phyloP scores from a whole-genome alignment of 176 grass and related monocot species.

The Chloris gayana region DNA sequence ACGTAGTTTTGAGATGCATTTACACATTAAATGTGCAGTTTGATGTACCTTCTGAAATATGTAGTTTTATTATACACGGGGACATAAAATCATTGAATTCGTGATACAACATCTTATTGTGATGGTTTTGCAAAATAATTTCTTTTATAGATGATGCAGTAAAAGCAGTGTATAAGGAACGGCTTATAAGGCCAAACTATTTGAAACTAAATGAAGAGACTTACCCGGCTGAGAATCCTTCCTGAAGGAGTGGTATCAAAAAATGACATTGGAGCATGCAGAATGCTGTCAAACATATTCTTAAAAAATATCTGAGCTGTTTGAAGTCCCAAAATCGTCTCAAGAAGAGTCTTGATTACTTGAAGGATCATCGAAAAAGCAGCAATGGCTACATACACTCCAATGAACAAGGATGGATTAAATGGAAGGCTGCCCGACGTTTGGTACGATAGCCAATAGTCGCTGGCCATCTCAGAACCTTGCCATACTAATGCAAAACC shows the following conservation, averaged over 20 bases:
- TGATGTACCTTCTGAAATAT: not conserved
- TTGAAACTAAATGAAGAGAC: not conserved
- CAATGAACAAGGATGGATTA: slow-evolving; percentile 65
- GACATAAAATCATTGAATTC: not conserved
- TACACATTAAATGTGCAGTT: not conserved
- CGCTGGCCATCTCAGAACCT: slow-evolving; percentile 66
- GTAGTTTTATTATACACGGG: not conserved
- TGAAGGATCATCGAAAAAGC: slow-evolving; percentile 57
- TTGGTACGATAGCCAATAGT: slow-evolving; percentile 92
- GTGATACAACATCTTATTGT: not conserved
- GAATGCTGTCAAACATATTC: slow-evolving; percentile 89
- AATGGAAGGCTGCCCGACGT: slow-evolving; percentile 56
- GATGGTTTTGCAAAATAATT: too few species aligned
- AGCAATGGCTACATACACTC: slow-evolving; percentile 73
- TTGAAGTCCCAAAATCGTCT: slow-evolving; percentile 74
- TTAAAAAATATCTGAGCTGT: slow-evolving; percentile 88
- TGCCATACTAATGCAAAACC: slow-evolving; percentile 62
- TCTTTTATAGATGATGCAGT: too few species aligned
- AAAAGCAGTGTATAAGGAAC: too few species aligned
- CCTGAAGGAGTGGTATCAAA: slow-evolving; percentile 95
- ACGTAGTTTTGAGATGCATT: not conserved
- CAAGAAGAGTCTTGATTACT: slow-evolving; percentile 60
- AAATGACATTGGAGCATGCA: slow-evolving; percentile 95
- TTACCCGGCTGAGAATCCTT: slow-evolving; percentile 97
- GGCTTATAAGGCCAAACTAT: too few species aligned